Conservation (phyloP, 2,329 filamentous ascomycete species). For the Verticillium tricorpus region DNA sequence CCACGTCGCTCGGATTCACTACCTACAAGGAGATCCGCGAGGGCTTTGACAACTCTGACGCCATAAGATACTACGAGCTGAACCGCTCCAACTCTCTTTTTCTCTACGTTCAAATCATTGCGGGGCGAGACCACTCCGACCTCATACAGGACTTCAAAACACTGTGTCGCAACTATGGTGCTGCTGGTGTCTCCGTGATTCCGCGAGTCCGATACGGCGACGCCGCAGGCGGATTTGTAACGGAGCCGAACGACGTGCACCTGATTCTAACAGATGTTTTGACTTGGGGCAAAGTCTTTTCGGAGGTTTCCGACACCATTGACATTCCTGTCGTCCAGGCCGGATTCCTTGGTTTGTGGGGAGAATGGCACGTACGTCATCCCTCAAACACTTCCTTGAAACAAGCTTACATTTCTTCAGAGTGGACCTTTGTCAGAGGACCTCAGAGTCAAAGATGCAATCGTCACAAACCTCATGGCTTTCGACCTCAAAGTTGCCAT, state of each 20-base stretch:
- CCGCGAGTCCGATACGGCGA: constrained; percentile 12
- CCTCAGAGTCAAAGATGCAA: constrained; percentile 4
- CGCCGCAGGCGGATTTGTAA: constrained; percentile 1
- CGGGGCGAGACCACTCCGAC: constrained; percentile 6
- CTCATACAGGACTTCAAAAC: constrained; percentile 12
- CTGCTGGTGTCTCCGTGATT: constrained; percentile 5
- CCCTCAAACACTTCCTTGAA: not conserved
- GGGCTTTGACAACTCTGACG: constrained; percentile 8
- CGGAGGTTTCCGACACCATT: constrained; percentile 6
- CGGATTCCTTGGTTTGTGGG: constrained; percentile 13
- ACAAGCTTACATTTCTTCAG: not conserved
- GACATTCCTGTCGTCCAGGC: constrained; percentile 13
- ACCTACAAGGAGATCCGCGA: constrained; percentile 13
- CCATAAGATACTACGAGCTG: constrained; percentile 6
- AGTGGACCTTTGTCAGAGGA: constrained; percentile 9
- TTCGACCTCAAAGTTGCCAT: constrained; percentile 11
- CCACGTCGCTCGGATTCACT: constrained; percentile 6
- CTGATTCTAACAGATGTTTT: constrained; percentile 7
- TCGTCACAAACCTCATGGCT: constrained; percentile 6
- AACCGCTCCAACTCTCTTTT: constrained; percentile 11
- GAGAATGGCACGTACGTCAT: constrained; percentile 14
- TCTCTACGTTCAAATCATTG: constrained; percentile 13
- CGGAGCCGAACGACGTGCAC: constrained; percentile 8
- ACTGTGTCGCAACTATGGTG: constrained; percentile 9
- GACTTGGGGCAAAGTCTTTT: constrained; percentile 7